Percentiles rank a stretch among this genome's conserved stretches.
Evolutionary conservation across 1,284 basidiomycete genomes (phyloP).

Genomic region (Apiotrichum akiyoshidainum): DNA sequence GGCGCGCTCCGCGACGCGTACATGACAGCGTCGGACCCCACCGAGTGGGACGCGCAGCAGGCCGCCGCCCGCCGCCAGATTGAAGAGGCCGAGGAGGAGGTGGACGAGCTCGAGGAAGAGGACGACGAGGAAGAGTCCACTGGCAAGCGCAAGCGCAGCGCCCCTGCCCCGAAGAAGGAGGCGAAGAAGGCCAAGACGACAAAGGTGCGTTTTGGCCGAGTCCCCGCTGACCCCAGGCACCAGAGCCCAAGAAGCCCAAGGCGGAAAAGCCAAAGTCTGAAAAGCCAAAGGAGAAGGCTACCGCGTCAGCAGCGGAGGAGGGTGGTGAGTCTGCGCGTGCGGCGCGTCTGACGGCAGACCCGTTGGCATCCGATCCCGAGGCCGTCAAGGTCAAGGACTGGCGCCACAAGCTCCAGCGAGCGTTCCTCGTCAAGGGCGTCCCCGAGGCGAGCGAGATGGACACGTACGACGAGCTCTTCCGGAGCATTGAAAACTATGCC

Average conservation of each 20-base stretch:
- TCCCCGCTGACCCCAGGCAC: background rate
- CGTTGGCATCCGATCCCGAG: constrained; percentile 57
- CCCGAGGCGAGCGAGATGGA: constrained; percentile 67
- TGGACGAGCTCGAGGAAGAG: constrained; percentile 59
- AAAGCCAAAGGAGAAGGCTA: constrained; percentile 29
- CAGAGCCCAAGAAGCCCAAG: constrained; percentile 36
- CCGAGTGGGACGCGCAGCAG: constrained; percentile 59
- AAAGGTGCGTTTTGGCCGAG: constrained; percentile 26
- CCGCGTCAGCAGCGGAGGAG: constrained; percentile 22
- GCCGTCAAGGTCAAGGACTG: constrained; percentile 75
- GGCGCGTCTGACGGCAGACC: background rate
- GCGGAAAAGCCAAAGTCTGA: constrained; percentile 41
- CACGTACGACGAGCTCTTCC: constrained; percentile 71
- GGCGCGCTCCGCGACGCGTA: constrained; percentile 77
- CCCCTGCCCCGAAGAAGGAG: constrained; percentile 51
- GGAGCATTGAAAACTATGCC: constrained; percentile 75
- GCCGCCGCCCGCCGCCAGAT: constrained; percentile 58
- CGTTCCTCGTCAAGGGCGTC: constrained; percentile 64
- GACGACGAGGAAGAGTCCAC: constrained; percentile 57
- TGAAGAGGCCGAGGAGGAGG: constrained; percentile 61
- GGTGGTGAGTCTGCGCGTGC: constrained; percentile 27
- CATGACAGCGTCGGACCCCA: constrained; percentile 75
- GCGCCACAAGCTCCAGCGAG: constrained; percentile 86
- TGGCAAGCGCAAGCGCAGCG: constrained; percentile 57
- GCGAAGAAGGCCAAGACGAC: constrained; percentile 57